These are phyloP conservation scores for Syzygium aqueum DNA, from an alignment of 345 rosid genomes.

Conservation along the genomic window DNA sequence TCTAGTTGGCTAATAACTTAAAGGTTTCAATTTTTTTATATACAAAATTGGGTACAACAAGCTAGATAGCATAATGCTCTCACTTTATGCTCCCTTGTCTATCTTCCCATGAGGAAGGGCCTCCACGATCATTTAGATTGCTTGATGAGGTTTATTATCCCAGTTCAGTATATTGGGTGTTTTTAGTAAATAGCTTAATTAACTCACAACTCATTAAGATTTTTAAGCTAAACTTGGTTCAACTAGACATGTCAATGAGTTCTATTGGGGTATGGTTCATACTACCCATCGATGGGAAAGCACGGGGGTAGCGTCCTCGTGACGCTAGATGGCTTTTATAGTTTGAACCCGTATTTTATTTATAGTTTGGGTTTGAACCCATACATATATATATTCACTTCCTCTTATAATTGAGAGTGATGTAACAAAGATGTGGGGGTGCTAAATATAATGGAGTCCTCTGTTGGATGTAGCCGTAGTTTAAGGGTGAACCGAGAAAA, in stretches of 20 bases:
- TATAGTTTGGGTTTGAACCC: too few relatives aligned
- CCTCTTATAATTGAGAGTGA: not conserved
- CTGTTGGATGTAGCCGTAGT: not conserved
- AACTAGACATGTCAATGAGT: too few relatives aligned
- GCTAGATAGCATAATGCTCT: not conserved
- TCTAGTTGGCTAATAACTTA: not conserved
- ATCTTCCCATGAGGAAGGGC: not conserved
- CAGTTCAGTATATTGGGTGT: too few relatives aligned
- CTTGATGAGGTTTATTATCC: too few relatives aligned
- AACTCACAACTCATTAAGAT: too few relatives aligned
- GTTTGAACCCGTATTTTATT: not conserved
- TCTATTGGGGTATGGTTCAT: too few relatives aligned
- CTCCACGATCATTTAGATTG: too few relatives aligned
- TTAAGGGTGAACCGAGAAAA: not conserved
- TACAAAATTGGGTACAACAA: not conserved
- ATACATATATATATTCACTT: not conserved
- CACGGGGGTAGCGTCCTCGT: accelerated
- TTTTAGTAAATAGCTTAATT: too few relatives aligned
- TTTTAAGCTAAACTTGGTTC: too few relatives aligned
- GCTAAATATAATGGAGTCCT: not conserved
- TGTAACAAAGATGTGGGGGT: not conserved
- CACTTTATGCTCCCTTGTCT: not conserved
- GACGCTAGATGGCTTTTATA: too few relatives aligned
- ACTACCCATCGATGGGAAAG: too few relatives aligned
- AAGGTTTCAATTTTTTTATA: not conserved